These are phyloP conservation scores for Eutreptiella sp. DNA, from an alignment of 208 protist species.

Conservation along the genomic window DNA sequence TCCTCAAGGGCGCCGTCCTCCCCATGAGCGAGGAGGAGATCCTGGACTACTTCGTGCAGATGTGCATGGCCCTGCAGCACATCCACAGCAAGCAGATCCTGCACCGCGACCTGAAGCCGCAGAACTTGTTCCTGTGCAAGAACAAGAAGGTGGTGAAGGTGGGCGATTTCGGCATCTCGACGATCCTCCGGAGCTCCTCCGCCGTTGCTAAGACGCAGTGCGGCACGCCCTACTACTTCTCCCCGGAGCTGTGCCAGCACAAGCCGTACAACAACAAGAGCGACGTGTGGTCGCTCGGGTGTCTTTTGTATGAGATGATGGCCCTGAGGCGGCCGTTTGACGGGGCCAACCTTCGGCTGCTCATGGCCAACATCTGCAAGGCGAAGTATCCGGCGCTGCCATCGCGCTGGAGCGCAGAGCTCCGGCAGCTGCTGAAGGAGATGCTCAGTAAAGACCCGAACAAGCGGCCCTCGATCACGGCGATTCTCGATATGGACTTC, in stretches of 20 bases:
- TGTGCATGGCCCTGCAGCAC: constrained; percentile 83
- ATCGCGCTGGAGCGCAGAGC: constrained; percentile 52
- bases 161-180: constrained; percentile 85
- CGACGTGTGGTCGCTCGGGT: constrained; percentile 87
- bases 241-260: constrained; percentile 84
- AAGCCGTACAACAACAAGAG: constrained; percentile 91
- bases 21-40: constrained; percentile 24
- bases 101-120: constrained; percentile 83
- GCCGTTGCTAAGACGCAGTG: constrained; percentile 82
- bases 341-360: constrained; percentile 78
- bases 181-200: constrained; percentile 77
- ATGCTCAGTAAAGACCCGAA: constrained; percentile 10
- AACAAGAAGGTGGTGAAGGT: constrained; percentile 74
- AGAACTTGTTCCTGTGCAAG: constrained; percentile 86
- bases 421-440: constrained; percentile 6
- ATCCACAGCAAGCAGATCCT: constrained; percentile 79
- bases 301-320: constrained; percentile 66
- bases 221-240: constrained; percentile 90
- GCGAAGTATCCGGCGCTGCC: constrained; percentile 65
- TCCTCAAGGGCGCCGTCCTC: constrained; percentile 32
- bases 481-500: too few species aligned
- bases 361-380: constrained; percentile 82
- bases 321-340: constrained; percentile 76
- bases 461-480: neutral
- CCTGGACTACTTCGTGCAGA: constrained; percentile 81